Conservation (phyloP, 768 basidiomycete species). For the Dentipellis sp. region DNA sequence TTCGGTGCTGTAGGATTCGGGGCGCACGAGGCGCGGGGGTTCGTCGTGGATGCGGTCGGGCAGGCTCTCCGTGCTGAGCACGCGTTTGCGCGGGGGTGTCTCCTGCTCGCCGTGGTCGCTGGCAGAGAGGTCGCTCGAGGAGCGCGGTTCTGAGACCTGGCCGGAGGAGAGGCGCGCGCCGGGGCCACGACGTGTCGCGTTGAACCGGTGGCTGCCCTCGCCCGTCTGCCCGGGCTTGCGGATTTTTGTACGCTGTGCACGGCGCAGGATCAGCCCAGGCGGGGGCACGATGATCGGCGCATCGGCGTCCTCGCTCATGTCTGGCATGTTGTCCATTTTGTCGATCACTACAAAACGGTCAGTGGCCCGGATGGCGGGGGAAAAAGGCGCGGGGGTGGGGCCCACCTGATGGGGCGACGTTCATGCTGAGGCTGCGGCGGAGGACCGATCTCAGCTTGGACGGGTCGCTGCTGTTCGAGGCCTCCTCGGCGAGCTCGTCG, state of each 20-base stretch:
- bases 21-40: slow-evolving; percentile 24
- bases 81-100: slow-evolving; percentile 26
- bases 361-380: neutral
- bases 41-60: slow-evolving; percentile 17
- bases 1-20: slow-evolving; percentile 78
- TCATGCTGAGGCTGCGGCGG: slow-evolving; percentile 82
- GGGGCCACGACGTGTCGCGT: slow-evolving; percentile 35
- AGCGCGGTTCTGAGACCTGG: slow-evolving; percentile 27
- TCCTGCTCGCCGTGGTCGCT: slow-evolving; percentile 25
- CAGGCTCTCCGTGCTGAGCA: slow-evolving; percentile 37
- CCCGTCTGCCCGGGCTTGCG: slow-evolving; percentile 72
- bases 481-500: slow-evolving; percentile 89
- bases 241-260: slow-evolving; percentile 91
- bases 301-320: slow-evolving; percentile 73
- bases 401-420: slow-evolving; percentile 79
- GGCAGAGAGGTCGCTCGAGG: slow-evolving; percentile 64
- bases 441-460: slow-evolving; percentile 69
- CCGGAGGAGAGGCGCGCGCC: slow-evolving; percentile 9
- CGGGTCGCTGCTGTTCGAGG: slow-evolving; percentile 74
- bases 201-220: slow-evolving; percentile 82
- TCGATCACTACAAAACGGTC: slow-evolving; percentile 40
- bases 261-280: slow-evolving; percentile 82
- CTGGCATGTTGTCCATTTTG: slow-evolving; percentile 57
- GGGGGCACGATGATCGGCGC: slow-evolving; percentile 86
- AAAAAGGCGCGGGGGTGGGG: too few relatives aligned